Evolutionary conservation across 2,329 filamentous ascomycete species (phyloP).

Genomic region (Colletotrichum musicola): DNA sequence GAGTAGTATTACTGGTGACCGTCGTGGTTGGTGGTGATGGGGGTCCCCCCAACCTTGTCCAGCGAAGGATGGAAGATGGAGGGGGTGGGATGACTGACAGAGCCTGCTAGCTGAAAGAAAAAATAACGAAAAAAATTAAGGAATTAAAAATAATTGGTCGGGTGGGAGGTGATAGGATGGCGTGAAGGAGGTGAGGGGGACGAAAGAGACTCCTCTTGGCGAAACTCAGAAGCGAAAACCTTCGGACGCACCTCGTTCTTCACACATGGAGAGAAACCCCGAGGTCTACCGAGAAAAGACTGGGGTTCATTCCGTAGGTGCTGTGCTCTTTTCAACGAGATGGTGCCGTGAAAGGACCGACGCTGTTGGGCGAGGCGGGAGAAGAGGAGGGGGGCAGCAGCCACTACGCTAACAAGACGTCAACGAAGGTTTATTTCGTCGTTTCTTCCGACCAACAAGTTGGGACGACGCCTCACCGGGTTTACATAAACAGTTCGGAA

Average conservation of each 20-base stretch:
- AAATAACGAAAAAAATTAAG: not conserved
- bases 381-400: not conserved
- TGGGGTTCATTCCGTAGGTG: not conserved
- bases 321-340: conserved; percentile 17
- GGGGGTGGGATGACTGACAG: not conserved
- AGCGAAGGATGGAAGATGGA: not conserved
- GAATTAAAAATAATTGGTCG: not conserved
- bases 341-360: conserved; percentile 37
- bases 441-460: not conserved
- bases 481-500: not conserved
- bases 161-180: conserved; percentile 16
- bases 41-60: not conserved
- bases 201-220: not conserved
- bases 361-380: not conserved
- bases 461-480: conserved; percentile 23
- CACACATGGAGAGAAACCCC: conserved; percentile 15
- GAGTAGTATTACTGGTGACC: too few species aligned
- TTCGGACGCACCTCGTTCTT: conserved; percentile 7
- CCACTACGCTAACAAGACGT: not conserved
- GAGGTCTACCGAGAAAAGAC: not conserved
- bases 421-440: not conserved
- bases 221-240: conserved; percentile 1
- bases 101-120: not conserved
- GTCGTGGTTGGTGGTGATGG: too few species aligned
- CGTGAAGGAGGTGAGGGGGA: conserved; percentile 21